These are phyloP conservation scores for Paraconiothyrium brasiliense DNA, from an alignment of 2,329 filamentous ascomycete species.

Conservation along the genomic window DNA sequence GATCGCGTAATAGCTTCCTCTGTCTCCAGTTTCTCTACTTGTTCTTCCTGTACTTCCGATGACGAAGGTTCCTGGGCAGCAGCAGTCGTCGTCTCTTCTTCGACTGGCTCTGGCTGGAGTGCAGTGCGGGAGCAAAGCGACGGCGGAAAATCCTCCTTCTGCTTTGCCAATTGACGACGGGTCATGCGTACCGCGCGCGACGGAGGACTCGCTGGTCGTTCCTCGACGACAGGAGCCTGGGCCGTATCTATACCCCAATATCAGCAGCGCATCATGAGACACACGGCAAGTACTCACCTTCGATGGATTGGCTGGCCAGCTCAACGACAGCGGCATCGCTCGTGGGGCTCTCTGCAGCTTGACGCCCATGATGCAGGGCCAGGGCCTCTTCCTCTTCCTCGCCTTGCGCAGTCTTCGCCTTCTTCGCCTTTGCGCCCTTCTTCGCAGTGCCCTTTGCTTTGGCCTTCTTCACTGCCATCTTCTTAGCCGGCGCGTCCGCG, in stretches of 20 bases:
- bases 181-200: slow-evolving; percentile 44
- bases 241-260: slow-evolving; percentile 28
- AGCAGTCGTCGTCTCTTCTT: slow-evolving; percentile 14
- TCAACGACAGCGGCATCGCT: slow-evolving; percentile 35
- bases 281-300: slow-evolving; percentile 26
- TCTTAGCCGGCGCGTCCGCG: slow-evolving; percentile 34
- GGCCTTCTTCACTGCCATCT: slow-evolving; percentile 44
- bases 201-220: slow-evolving; percentile 35
- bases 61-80: slow-evolving; percentile 15
- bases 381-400: slow-evolving; percentile 30
- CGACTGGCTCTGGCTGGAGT: slow-evolving; percentile 20
- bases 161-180: slow-evolving; percentile 46
- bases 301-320: slow-evolving; percentile 20
- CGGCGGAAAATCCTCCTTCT: slow-evolving; percentile 41
- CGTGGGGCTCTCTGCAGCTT: slow-evolving; percentile 29
- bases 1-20: background rate
- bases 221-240: slow-evolving; percentile 30
- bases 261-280: slow-evolving; percentile 26
- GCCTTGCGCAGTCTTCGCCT: slow-evolving; percentile 38
- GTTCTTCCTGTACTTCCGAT: background rate
- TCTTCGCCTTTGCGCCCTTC: slow-evolving; percentile 44
- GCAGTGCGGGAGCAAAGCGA: slow-evolving; percentile 28
- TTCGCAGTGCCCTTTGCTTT: slow-evolving; percentile 43
- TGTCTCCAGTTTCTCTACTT: slow-evolving; percentile 1
- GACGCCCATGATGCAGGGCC: slow-evolving; percentile 33